phyloP scores from a whole-genome alignment of 768 basidiomycete species.

The Boletus insuetus region DNA sequence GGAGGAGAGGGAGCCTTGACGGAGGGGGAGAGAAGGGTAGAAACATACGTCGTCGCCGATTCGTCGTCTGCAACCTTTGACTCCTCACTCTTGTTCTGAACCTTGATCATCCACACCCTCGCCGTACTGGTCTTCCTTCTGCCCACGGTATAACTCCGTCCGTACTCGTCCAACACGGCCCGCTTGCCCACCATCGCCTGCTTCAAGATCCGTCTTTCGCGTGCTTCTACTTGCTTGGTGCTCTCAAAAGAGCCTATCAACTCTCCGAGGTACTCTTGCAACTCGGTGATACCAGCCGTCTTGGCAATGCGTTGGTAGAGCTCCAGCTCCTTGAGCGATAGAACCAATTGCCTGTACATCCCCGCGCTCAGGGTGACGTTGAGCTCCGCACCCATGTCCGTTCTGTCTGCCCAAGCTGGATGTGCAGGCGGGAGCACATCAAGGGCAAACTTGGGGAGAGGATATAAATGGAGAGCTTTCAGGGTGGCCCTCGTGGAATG shows the following conservation, averaged over 20 bases:
- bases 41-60: constrained; percentile 4
- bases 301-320: constrained; percentile 41
- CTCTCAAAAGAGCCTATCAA: constrained; percentile 66
- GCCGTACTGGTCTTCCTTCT: constrained; percentile 88
- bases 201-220: constrained; percentile 28
- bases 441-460: constrained; percentile 71
- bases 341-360: constrained; percentile 64
- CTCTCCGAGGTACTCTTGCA: constrained; percentile 59
- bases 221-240: constrained; percentile 51
- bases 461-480: constrained; percentile 64
- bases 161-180: constrained; percentile 64
- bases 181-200: constrained; percentile 46
- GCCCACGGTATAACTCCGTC: constrained; percentile 85
- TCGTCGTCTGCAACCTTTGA: constrained; percentile 1
- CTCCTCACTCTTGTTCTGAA: constrained; percentile 38
- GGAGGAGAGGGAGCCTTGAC: constrained; percentile 36
- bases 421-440: constrained; percentile 54
- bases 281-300: constrained; percentile 33
- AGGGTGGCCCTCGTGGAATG: constrained; percentile 56
- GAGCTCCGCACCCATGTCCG: constrained; percentile 57
- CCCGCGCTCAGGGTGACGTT: constrained; percentile 60
- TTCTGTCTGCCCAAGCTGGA: constrained; percentile 67
- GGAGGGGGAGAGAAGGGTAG: constrained; percentile 18
- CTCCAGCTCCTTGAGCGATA: constrained; percentile 65
- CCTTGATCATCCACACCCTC: constrained; percentile 89